These are phyloP conservation scores for Phylloporus scabripes DNA, from an alignment of 768 basidiomycete genomes.

Conservation along the genomic window DNA sequence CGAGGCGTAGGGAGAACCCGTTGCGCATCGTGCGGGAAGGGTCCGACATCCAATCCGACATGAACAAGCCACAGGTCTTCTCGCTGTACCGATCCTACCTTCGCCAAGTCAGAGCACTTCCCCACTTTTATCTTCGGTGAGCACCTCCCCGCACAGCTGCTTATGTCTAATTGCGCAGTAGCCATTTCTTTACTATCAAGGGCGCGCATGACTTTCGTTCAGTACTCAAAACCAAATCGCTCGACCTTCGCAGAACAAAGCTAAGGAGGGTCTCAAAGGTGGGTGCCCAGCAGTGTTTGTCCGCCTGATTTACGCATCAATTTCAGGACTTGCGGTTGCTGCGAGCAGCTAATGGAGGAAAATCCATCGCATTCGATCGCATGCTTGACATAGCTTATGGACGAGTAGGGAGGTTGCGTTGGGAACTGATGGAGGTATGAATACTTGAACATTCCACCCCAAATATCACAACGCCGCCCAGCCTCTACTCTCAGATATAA, in stretches of 20 bases:
- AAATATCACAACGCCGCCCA: slow-evolving; percentile 25
- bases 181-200: slow-evolving; percentile 61
- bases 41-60: neutral
- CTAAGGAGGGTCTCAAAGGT: slow-evolving; percentile 52
- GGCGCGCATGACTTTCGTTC: slow-evolving; percentile 53
- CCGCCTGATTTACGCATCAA: neutral
- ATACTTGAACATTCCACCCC: neutral
- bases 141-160: neutral
- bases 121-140: slow-evolving; percentile 44
- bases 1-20: too few species aligned
- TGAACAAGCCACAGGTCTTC: slow-evolving; percentile 5
- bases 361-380: slow-evolving; percentile 45
- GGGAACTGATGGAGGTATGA: slow-evolving; percentile 61
- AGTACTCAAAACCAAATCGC: slow-evolving; percentile 33
- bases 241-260: slow-evolving; percentile 34
- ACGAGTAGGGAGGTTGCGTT: slow-evolving; percentile 62
- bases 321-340: slow-evolving; percentile 50
- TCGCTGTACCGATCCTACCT: slow-evolving; percentile 38
- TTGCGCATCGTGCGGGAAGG: slow-evolving; percentile 6
- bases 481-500: slow-evolving; percentile 52
- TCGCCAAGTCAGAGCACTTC: slow-evolving; percentile 39
- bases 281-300: neutral
- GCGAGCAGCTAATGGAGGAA: slow-evolving; percentile 48
- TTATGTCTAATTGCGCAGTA: slow-evolving; percentile 22
- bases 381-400: slow-evolving; percentile 72